Evolutionary conservation across 78 protist genomes (phyloP).

Genomic region (Chrysochromulina parva): DNA sequence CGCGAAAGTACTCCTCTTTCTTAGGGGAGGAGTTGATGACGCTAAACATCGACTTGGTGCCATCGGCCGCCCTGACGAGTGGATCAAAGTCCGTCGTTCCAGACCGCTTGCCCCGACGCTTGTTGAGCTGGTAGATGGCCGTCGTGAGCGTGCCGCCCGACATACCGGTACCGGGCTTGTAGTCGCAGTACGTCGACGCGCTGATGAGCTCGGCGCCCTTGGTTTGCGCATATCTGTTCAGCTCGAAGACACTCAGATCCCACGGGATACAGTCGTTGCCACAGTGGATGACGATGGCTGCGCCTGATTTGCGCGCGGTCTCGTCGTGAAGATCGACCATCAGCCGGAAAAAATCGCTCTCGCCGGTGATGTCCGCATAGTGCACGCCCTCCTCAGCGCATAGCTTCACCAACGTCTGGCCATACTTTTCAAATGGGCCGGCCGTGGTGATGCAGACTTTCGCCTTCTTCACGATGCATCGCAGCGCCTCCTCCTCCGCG

Average conservation of each 20-base stretch:
- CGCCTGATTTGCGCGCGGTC: background rate
- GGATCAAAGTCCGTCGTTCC: background rate
- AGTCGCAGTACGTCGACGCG: background rate
- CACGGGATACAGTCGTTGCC: background rate
- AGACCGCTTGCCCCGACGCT: background rate
- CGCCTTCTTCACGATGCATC: background rate
- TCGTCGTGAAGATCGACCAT: background rate
- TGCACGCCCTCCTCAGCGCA: constrained; percentile 15
- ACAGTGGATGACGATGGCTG: background rate
- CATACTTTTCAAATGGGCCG: background rate
- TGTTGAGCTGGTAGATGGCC: background rate
- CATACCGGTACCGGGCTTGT: background rate
- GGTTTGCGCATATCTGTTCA: background rate
- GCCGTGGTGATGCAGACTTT: background rate
- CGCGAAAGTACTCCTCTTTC: background rate
- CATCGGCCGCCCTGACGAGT: background rate
- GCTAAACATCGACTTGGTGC: background rate
- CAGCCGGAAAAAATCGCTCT: background rate
- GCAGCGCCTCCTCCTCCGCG: background rate
- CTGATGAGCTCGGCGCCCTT: background rate
- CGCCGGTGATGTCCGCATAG: constrained; percentile 11
- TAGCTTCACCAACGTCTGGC: background rate
- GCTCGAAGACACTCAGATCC: background rate
- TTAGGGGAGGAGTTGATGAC: background rate
- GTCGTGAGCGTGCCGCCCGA: background rate